Percentiles rank a stretch among this genome's conserved stretches.
These are phyloP conservation scores for Cladobotryum protrusum DNA, from an alignment of 2,329 filamentous ascomycete genomes.

Conservation along the genomic window DNA sequence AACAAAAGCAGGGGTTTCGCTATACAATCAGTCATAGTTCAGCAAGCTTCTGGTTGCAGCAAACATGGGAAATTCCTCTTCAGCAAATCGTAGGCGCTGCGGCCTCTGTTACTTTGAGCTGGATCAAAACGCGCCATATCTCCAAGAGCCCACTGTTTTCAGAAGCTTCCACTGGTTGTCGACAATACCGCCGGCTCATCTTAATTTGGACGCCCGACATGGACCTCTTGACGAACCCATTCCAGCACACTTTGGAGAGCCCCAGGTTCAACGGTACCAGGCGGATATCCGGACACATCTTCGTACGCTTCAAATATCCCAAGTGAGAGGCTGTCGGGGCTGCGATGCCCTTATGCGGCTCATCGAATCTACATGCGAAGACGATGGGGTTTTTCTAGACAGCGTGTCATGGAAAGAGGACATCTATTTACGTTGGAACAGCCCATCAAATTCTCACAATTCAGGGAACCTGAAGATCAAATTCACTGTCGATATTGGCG, in stretches of 20 bases:
- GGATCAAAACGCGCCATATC: background rate
- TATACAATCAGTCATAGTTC: too few species aligned
- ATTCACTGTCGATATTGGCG: background rate
- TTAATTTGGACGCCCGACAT: background rate
- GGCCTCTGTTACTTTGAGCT: constrained; percentile 10
- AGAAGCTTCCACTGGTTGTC: background rate
- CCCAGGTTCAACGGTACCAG: background rate
- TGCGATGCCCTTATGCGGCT: background rate
- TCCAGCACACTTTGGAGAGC: background rate
- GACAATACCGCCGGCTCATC: background rate
- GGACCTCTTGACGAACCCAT: constrained; percentile 5
- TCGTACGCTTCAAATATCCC: background rate
- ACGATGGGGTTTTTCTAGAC: constrained; percentile 1
- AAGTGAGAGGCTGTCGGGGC: constrained; percentile 2
- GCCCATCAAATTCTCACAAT: background rate
- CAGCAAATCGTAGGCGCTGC: background rate
- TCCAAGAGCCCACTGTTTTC: background rate
- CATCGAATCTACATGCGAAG: background rate
- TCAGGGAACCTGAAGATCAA: background rate
- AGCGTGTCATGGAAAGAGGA: background rate
- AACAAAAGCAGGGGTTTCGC: too few species aligned
- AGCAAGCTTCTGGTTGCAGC: too few species aligned
- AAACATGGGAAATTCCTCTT: constrained; percentile 3
- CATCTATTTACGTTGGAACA: background rate
- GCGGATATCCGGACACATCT: background rate